These are phyloP conservation scores for Sergeia podlipaevii DNA, from an alignment of 208 protist species.

Conservation along the genomic window DNA sequence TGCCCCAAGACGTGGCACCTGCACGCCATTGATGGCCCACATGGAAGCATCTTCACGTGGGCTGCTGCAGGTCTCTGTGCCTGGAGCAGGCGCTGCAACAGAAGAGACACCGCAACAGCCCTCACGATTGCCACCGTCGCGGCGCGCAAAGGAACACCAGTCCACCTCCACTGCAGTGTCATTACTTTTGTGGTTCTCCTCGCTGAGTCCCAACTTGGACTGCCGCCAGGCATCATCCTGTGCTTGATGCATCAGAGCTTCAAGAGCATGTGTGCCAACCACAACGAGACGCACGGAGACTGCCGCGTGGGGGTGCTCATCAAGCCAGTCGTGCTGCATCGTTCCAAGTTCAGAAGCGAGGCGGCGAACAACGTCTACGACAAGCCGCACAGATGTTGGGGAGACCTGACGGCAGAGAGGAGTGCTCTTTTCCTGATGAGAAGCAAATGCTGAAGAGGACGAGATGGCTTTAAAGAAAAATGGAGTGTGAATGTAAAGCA, in stretches of 20 bases:
- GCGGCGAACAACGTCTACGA: background rate
- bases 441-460: background rate
- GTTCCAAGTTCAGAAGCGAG: no score
- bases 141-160: slow-evolving; percentile 24
- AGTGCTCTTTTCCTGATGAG: no score
- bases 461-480: slow-evolving; percentile 30
- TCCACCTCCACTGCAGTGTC: slow-evolving; percentile 4
- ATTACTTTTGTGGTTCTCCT: background rate
- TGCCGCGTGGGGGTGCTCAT: no score
- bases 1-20: slow-evolving; percentile 29
- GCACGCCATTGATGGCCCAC: slow-evolving; percentile 72
- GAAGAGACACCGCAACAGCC: slow-evolving; percentile 11
- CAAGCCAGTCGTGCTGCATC: no score
- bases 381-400: background rate
- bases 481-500: slow-evolving; percentile 66
- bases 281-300: slow-evolving; percentile 13
- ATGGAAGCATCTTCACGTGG: background rate
- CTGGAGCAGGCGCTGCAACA: background rate
- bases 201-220: background rate
- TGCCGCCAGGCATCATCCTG: slow-evolving; percentile 6
- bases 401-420: no score
- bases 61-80: background rate
- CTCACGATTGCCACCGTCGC: background rate
- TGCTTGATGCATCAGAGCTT: slow-evolving; percentile 8
- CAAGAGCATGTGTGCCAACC: slow-evolving; percentile 19